Conservation (phyloP, 345 rosid species). For the Acer campestre region DNA sequence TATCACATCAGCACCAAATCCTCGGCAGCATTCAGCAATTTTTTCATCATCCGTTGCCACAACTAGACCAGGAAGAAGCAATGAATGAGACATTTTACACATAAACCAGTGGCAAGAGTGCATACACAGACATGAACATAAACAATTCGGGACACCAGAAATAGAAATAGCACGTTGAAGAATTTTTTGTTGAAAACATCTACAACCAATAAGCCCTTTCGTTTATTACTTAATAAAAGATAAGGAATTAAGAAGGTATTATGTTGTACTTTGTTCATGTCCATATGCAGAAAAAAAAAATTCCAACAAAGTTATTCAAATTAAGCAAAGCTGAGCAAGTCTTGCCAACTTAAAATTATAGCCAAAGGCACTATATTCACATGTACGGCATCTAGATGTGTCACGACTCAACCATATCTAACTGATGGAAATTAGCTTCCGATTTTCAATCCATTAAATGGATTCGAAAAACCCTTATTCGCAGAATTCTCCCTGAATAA, state of each 20-base stretch:
- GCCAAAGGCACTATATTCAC: constrained; percentile 1
- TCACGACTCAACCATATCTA: not conserved
- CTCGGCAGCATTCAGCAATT: constrained; percentile 93
- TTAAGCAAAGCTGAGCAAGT: not conserved
- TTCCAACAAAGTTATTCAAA: not conserved
- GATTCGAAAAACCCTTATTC: not conserved
- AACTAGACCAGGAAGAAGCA: constrained; percentile 44
- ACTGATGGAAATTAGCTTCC: not conserved
- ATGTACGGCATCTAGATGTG: not conserved
- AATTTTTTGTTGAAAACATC: not conserved
- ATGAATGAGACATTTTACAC: constrained; percentile 4
- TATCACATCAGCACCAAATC: constrained; percentile 92
- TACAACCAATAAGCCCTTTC: not conserved
- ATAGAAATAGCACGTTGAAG: not conserved
- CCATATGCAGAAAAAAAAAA: not conserved
- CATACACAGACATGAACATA: not conserved
- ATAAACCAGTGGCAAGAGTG: not conserved
- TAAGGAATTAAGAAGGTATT: not conserved
- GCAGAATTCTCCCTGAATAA: not conserved
- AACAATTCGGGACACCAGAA: not conserved
- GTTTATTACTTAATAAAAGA: not conserved
- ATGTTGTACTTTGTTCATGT: not conserved
- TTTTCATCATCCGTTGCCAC: constrained; percentile 93
- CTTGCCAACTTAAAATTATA: not conserved
- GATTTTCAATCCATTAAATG: not conserved